phyloP scores from a whole-genome alignment of 225 moss, liverwort and hornwort species.

The Thuidium tamariscinum region DNA sequence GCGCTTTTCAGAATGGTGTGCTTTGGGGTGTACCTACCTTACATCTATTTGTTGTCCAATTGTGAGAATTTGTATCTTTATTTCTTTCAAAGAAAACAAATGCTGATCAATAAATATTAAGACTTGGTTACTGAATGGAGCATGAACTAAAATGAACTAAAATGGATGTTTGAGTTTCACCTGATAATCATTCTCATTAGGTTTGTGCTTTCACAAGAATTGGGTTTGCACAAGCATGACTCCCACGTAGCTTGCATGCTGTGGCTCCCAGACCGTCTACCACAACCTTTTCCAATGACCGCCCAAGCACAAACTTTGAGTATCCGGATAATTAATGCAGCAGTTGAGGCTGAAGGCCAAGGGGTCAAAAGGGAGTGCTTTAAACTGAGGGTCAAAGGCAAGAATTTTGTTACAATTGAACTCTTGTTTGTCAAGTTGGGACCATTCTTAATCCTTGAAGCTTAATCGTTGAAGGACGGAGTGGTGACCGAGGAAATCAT shows the following conservation, averaged over 20 bases:
- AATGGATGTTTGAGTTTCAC: not conserved
- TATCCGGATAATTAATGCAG: not conserved
- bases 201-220: constrained; percentile 38
- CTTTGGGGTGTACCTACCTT: no score
- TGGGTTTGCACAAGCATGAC: constrained; percentile 16
- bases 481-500: no score
- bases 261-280: no score
- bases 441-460: not conserved
- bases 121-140: no score
- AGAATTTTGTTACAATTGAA: not conserved
- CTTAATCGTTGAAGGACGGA: no score
- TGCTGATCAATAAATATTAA: no score
- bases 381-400: not conserved
- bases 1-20: no score
- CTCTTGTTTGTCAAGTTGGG: not conserved
- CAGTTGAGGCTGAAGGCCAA: accelerated
- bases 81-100: no score
- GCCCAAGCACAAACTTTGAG: not conserved
- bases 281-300: not conserved
- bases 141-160: no score
- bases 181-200: constrained; percentile 34
- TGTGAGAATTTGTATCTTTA: no score
- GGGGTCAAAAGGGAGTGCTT: not conserved
- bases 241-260: no score
- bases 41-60: no score